Evolutionary conservation across 2,329 filamentous ascomycete genomes (phyloP).

Genomic region (Alternaria triticimaculans): DNA sequence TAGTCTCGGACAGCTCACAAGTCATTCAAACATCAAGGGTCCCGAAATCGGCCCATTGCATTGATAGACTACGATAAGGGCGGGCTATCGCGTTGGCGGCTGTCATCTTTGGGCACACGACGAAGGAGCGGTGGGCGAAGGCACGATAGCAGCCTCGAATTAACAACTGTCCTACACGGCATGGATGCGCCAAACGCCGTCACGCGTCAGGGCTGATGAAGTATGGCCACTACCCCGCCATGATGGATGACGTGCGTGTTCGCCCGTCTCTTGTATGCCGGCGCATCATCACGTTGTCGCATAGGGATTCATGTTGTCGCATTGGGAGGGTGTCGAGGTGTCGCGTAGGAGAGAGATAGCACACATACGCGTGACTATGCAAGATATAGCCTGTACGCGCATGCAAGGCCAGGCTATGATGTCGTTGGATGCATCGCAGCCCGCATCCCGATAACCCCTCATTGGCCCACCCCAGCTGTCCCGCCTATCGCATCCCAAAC

Average conservation of each 20-base stretch:
- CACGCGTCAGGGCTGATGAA: constrained; percentile 1
- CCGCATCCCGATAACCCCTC: constrained; percentile 21
- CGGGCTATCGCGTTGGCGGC: constrained; percentile 7
- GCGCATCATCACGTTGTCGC: constrained; percentile 26
- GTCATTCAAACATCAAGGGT: constrained; percentile 17
- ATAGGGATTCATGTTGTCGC: constrained; percentile 14
- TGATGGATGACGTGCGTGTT: constrained; percentile 14
- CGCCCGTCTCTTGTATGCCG: constrained; percentile 5
- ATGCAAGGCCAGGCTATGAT: constrained; percentile 17
- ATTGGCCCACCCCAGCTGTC: constrained; percentile 41
- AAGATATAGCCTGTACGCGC: constrained; percentile 17
- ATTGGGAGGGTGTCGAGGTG: constrained; percentile 4
- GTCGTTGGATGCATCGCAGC: constrained; percentile 17
- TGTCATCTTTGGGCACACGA: constrained; percentile 12
- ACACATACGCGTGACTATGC: constrained; percentile 4
- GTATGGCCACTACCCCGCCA: constrained; percentile 26
- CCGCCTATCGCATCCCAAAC: constrained; percentile 12
- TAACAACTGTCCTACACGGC: constrained; percentile 6
- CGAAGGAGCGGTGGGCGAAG: constrained; percentile 20
- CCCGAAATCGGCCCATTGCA: constrained; percentile 41
- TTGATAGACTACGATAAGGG: constrained; percentile 44
- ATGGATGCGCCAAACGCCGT: background rate
- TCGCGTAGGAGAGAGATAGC: constrained; percentile 9
- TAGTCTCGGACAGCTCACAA: constrained; percentile 11
- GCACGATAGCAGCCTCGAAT: constrained; percentile 21